Percentiles rank a stretch among this genome's conserved stretches.
phyloP scores from a whole-genome alignment of 2,329 filamentous ascomycete genomes.

The Fusarium sp. region DNA sequence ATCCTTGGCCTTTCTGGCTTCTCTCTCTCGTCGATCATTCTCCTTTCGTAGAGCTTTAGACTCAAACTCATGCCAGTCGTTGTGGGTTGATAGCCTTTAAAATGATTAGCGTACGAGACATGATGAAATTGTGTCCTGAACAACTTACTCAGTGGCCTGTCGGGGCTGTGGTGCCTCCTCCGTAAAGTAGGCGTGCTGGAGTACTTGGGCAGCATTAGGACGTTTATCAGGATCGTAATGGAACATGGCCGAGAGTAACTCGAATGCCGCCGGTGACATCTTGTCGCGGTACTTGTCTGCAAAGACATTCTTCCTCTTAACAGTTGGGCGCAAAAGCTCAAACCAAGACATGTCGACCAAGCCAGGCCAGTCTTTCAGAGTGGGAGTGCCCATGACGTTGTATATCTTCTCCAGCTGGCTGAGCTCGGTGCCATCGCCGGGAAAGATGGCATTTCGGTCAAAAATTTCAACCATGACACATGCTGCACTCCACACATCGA shows the following conservation, averaged over 20 bases:
- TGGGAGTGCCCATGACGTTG: constrained; percentile 89
- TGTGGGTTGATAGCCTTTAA: constrained; percentile 78
- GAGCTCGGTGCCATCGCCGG: constrained; percentile 95
- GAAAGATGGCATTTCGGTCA: constrained; percentile 92
- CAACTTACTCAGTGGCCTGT: constrained; percentile 85
- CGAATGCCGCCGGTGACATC: constrained; percentile 84
- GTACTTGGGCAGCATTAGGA: constrained; percentile 85
- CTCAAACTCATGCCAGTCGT: constrained; percentile 99
- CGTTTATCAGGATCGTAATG: constrained; percentile 88
- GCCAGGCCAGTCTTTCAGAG: constrained; percentile 86
- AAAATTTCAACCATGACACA: constrained; percentile 98
- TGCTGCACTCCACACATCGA: constrained; percentile 97
- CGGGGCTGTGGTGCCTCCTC: constrained; percentile 82
- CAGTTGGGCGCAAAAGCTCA: constrained; percentile 85
- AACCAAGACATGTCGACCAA: constrained; percentile 98
- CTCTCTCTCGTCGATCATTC: constrained; percentile 77
- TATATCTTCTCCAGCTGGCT: constrained; percentile 98
- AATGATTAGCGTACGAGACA: constrained; percentile 51
- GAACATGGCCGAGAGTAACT: constrained; percentile 88
- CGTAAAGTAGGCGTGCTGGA: constrained; percentile 91
- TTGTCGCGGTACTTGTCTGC: constrained; percentile 85
- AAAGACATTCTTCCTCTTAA: constrained; percentile 81
- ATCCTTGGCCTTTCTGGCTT: constrained; percentile 64
- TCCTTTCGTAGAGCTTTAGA: constrained; percentile 94
- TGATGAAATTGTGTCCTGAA: constrained; percentile 1